These are phyloP conservation scores for Toxicodendron radicans DNA, from an alignment of 345 rosid species.

Conservation along the genomic window DNA sequence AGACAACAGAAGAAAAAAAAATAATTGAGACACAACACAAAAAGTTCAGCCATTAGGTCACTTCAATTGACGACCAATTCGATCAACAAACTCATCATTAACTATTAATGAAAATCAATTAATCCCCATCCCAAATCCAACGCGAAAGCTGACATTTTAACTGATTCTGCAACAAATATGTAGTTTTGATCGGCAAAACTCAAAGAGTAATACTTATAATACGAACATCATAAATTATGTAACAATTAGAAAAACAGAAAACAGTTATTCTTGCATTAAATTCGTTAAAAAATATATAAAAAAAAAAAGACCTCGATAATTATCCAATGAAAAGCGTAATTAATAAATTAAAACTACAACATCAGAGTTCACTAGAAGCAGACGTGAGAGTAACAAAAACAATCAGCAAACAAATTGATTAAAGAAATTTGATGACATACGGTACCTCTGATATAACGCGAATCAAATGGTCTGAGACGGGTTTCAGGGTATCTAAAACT, in stretches of 20 bases:
- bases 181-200: neutral
- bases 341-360: neutral
- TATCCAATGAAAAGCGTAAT: neutral
- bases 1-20: neutral
- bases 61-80: neutral
- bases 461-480: slow-evolving; percentile 54
- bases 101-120: neutral
- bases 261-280: too few species aligned
- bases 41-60: too few species aligned
- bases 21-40: neutral
- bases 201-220: neutral
- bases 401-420: neutral
- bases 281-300: too few species aligned
- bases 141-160: neutral
- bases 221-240: neutral
- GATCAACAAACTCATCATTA: neutral
- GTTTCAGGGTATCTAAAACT: slow-evolving; percentile 73
- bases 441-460: slow-evolving; percentile 84
- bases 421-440: neutral
- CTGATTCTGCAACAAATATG: neutral
- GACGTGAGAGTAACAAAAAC: neutral
- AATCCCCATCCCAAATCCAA: neutral
- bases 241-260: too few species aligned
- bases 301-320: neutral
- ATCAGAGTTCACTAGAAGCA: neutral